Evolutionary conservation across 2,329 filamentous ascomycete genomes (phyloP).

Genomic region (Colletotrichum sp.): DNA sequence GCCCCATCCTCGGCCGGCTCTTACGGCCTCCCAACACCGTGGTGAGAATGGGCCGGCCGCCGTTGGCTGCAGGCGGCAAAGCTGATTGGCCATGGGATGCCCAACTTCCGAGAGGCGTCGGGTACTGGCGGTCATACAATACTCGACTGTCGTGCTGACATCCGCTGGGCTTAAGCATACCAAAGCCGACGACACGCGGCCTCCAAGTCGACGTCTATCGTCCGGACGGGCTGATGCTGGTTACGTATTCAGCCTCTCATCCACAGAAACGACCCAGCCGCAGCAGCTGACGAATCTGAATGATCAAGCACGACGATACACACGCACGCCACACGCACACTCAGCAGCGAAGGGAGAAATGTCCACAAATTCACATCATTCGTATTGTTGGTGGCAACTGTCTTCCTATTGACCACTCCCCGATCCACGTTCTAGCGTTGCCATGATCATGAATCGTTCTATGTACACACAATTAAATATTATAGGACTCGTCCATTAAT

Average conservation of each 20-base stretch:
- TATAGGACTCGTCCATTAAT: constrained; percentile 24
- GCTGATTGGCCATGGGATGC: constrained; percentile 30
- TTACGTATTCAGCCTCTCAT: not conserved
- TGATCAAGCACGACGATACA: not conserved
- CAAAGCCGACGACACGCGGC: not conserved
- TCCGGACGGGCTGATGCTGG: not conserved
- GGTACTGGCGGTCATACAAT: constrained; percentile 10
- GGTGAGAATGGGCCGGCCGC: not conserved
- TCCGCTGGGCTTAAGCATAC: not conserved
- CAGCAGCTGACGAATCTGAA: not conserved
- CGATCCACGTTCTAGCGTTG: constrained; percentile 17
- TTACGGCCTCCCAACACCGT: not conserved
- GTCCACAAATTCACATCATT: constrained; percentile 15
- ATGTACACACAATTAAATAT: constrained; percentile 36
- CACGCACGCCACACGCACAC: not conserved
- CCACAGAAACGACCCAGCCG: not conserved
- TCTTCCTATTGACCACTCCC: constrained; percentile 19
- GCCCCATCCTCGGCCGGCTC: not conserved
- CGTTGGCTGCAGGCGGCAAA: not conserved
- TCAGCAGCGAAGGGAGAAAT: not conserved
- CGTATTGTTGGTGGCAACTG: constrained; percentile 15
- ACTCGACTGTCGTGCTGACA: not conserved
- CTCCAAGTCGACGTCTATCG: not conserved
- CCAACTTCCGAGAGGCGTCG: constrained; percentile 30
- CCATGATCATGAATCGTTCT: constrained; percentile 23